phyloP scores from a whole-genome alignment of 805 yeast species.

The Teunomyces panamensis region DNA sequence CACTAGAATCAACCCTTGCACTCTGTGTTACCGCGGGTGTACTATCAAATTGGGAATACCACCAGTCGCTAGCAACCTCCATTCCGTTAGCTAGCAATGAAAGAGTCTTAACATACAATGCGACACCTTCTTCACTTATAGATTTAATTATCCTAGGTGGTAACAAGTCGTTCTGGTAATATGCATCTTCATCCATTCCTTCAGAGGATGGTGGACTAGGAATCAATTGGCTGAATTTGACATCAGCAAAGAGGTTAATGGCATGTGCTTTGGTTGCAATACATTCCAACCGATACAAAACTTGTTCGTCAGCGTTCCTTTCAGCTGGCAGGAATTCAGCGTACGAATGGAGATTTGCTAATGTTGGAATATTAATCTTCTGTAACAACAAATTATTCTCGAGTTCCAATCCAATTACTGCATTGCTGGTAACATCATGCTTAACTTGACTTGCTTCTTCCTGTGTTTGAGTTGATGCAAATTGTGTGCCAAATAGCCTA shows the following conservation, averaged over 20 bases:
- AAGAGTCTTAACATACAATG: slow-evolving; percentile 78
- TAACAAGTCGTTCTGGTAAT: slow-evolving; percentile 41
- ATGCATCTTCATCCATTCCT: slow-evolving; percentile 33
- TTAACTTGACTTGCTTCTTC: slow-evolving; percentile 10
- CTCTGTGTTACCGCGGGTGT: slow-evolving; percentile 5
- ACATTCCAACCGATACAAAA: slow-evolving; percentile 54
- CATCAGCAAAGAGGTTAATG: slow-evolving; percentile 83
- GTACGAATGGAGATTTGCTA: slow-evolving; percentile 16
- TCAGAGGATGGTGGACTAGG: slow-evolving; percentile 64
- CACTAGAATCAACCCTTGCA: slow-evolving; percentile 17
- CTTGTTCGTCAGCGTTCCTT: slow-evolving; percentile 36
- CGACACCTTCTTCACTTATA: slow-evolving; percentile 82
- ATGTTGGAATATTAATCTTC: slow-evolving; percentile 29
- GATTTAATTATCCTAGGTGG: slow-evolving; percentile 57
- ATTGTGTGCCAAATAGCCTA: slow-evolving; percentile 63
- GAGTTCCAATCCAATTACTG: slow-evolving; percentile 29
- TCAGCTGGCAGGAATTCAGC: slow-evolving; percentile 15
- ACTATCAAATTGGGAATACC: slow-evolving; percentile 50
- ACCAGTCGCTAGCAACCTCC: slow-evolving; percentile 86
- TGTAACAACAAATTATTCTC: slow-evolving; percentile 35
- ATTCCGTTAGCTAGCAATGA: slow-evolving; percentile 82
- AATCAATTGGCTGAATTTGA: slow-evolving; percentile 79
- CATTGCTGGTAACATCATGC: slow-evolving; percentile 4
- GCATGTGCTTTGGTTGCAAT: slow-evolving; percentile 91
- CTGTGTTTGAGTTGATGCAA: slow-evolving; percentile 7